Evolutionary conservation across 495 filamentous ascomycete species (phyloP), one percentile per base, ranked within the genome.

Genomic region (Ascodesmis nigricans): DNA sequence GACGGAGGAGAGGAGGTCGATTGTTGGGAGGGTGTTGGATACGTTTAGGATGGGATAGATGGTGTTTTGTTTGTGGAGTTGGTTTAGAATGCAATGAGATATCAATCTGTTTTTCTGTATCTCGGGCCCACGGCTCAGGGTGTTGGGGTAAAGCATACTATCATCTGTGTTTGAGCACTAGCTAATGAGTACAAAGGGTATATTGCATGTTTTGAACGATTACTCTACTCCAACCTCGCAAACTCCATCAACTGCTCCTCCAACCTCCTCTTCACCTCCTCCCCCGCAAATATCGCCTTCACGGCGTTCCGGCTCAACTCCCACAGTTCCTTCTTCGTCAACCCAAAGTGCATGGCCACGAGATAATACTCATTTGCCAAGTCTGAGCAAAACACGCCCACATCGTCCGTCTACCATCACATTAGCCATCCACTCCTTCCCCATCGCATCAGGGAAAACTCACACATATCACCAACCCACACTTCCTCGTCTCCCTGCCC

Each of bases 331-430:
- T 50, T 40, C 22, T 59, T 57, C 19, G 40, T 51, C 13, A 87
- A 55, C 0, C 55, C 52, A 45, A 87, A 87, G 47, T 81, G 68
- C 51, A 75, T 51, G 2, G 74, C 69, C 8, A 74, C 73, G 10
- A 90, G 65, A 3, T 59, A 49, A 45, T 83, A 83, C 46, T 91
- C 80, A 41, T 81, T 72, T 8, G 74, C 81, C n/a, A 84, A 54
- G 0, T 66, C 63, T 50, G 74, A 81, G 25, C 67, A 71, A 38
- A 91, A 84, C 24, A 87, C 66, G 1, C 79, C 80, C 14, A 91
- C 77, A 54, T 90, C 79, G 54, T 90, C 79, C 1, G 78, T 90
- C 78, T 83, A 41, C n/a, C 13, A 5, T 11, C 9, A 10, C 24
- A 32, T 40, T 16, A 33, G 11, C 19, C 17, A 40, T 27, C 29